Evolutionary conservation across 2,329 filamentous ascomycete species (phyloP), one percentile per base, ranked within the genome.

Genomic region (Diaporthe citri): DNA sequence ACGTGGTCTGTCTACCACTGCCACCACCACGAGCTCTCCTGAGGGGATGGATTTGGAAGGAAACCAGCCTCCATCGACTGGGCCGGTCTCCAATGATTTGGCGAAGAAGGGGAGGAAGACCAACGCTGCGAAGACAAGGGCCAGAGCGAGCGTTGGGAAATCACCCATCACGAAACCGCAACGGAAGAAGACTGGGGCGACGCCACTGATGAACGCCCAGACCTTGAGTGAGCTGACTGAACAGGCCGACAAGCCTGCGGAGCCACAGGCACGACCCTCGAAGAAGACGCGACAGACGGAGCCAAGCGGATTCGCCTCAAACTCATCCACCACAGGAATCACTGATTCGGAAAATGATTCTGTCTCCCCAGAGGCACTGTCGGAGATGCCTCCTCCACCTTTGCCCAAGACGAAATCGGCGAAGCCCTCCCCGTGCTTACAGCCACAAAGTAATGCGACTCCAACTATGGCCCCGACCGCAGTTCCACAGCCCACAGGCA

Each of bases 81-180:
- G 82, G 52, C 78, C 85, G 6, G 87, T 85, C 71, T 86, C 86
- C 0, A 86, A 87, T 8, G 91, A 88, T 41, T 76, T 87, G 46
- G 81, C 85, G 22, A 91, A 89, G 80, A 91, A 90, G 78, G 80
- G 84, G 41, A 86, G 88, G 70, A 90, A 87, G 84, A 90, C 82
- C 79, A 87, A 85, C 69, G 85, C 87, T 2, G 82, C 84, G 43
- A 90, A 92, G 82, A 85, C 89, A 72, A 86, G 88, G 69, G 79
- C 84, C 77, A 87, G 91, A 79, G 82, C 86, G 12, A 87, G 86
- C 72, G 87, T 94, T 73, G 90, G 92, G 78, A 92, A 94, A 82
- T 95, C 93, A 17, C 93, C 93, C 4, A 94, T 95, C 71, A 88
- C 92, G 48, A 95, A 94, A 80, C 90, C 93, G 15, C 88, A 90